These are phyloP conservation scores for Boletus calvinii DNA, from an alignment of 1,284 basidiomycete genomes.

Conservation along the genomic window DNA sequence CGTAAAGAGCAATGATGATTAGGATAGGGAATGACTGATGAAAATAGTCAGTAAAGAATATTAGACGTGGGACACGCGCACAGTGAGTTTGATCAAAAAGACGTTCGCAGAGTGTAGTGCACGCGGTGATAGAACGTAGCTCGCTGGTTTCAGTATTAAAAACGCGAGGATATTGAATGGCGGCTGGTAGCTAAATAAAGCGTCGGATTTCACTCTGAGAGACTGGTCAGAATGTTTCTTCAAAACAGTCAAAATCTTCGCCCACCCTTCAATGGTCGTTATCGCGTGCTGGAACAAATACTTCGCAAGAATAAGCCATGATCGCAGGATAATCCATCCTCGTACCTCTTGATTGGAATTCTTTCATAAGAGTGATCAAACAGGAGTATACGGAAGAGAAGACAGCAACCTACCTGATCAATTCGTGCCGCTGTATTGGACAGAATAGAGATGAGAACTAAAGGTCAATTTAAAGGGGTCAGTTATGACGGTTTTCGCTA, in stretches of 20 bases:
- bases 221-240: constrained; percentile 2
- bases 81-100: constrained; percentile 75
- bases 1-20: constrained; percentile 76
- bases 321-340: constrained; percentile 3
- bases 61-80: constrained; percentile 5
- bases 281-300: constrained; percentile 89
- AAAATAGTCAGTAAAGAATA: constrained; percentile 10
- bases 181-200: constrained; percentile 88
- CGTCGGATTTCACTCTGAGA: constrained; percentile 78
- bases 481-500: neutral
- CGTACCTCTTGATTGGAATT: constrained; percentile 80
- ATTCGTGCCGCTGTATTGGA: constrained; percentile 85
- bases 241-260: neutral
- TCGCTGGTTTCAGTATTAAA: constrained; percentile 72
- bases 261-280: constrained; percentile 83
- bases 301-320: constrained; percentile 37
- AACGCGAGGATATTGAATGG: constrained; percentile 84
- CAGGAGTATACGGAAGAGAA: neutral
- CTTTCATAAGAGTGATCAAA: constrained; percentile 35
- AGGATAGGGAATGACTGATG: constrained; percentile 74
- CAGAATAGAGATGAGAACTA: constrained; percentile 82
- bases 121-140: constrained; percentile 69
- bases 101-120: constrained; percentile 79
- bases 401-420: constrained; percentile 55
- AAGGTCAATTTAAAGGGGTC: neutral